Conservation (phyloP, 495 filamentous ascomycete genomes). For the Astrothelium subdiscretum region DNA sequence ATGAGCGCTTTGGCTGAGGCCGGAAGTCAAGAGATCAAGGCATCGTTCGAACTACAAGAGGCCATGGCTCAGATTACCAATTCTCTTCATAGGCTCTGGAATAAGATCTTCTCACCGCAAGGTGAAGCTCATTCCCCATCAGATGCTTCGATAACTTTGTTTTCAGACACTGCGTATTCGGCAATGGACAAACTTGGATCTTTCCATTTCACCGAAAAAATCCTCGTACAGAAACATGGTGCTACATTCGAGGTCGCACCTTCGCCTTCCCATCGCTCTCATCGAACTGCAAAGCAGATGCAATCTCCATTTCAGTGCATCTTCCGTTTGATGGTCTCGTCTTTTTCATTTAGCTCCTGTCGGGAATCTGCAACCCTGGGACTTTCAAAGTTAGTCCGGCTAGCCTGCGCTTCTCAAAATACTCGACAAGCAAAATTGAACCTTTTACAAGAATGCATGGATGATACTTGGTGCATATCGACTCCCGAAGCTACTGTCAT, state of each 20-base stretch:
- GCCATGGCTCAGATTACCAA: slow-evolving; percentile 62
- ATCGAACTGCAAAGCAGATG: slow-evolving; percentile 19
- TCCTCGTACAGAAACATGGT: slow-evolving; percentile 28
- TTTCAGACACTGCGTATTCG: slow-evolving; percentile 30
- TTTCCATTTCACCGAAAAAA: slow-evolving; percentile 69
- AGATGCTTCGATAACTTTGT: neutral
- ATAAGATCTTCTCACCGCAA: slow-evolving; percentile 8
- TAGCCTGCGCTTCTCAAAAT: neutral
- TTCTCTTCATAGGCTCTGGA: slow-evolving; percentile 58
- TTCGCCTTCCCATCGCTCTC: slow-evolving; percentile 21
- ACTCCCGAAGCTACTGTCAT: neutral
- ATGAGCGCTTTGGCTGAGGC: slow-evolving; percentile 61
- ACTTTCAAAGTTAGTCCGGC: neutral
- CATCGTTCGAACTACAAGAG: slow-evolving; percentile 67
- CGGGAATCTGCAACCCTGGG: neutral
- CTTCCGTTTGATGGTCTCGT: slow-evolving; percentile 12
- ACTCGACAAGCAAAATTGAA: slow-evolving; percentile 6
- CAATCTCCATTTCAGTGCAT: slow-evolving; percentile 23
- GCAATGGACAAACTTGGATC: slow-evolving; percentile 56
- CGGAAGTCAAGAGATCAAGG: slow-evolving; percentile 80
- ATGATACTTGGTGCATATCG: neutral
- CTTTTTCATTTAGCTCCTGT: neutral
- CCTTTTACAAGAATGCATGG: slow-evolving; percentile 5
- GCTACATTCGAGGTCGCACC: slow-evolving; percentile 22
- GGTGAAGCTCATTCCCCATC: neutral